Evolutionary conservation across 495 filamentous ascomycete genomes (phyloP).

Genomic region (Xylaria cubensis): DNA sequence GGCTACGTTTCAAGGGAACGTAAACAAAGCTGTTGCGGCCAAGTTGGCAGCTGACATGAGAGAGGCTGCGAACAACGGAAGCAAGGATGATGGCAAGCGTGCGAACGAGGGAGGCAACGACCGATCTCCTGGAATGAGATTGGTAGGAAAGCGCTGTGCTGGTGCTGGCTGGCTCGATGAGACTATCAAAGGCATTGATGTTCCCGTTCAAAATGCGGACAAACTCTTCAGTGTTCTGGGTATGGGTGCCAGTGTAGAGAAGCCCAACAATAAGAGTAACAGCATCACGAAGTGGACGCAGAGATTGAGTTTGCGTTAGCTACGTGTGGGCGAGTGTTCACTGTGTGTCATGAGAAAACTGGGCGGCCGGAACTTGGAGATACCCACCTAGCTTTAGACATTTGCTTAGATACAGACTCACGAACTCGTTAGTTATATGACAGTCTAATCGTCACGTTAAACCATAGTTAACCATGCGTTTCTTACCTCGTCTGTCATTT

Average conservation of each 20-base stretch:
- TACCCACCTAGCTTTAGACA: not conserved
- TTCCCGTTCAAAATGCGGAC: constrained; percentile 26
- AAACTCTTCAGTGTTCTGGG: constrained; percentile 30
- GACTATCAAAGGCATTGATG: constrained; percentile 35
- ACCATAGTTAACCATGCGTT: too few species aligned
- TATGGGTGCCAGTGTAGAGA: not conserved
- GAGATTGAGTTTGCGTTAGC: constrained; percentile 8
- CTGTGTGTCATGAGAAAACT: not conserved
- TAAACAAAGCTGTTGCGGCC: constrained; percentile 21
- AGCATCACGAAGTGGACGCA: constrained; percentile 7
- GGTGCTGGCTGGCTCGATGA: constrained; percentile 41
- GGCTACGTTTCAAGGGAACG: constrained; percentile 27
- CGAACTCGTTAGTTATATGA: not conserved
- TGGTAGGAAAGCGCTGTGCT: constrained; percentile 33
- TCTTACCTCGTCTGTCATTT: too few species aligned
- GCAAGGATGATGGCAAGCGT: not conserved
- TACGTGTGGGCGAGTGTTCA: not conserved
- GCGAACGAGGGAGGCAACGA: not conserved
- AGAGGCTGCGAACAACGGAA: not conserved
- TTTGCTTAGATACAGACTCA: not conserved
- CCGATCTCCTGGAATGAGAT: not conserved
- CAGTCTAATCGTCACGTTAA: not conserved
- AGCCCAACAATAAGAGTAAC: not conserved
- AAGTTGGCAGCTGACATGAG: constrained; percentile 20
- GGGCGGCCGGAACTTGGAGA: not conserved